Evolutionary conservation across 352 stramenopile genomes (phyloP).

Genomic region (Pythium vanterpoolii): DNA sequence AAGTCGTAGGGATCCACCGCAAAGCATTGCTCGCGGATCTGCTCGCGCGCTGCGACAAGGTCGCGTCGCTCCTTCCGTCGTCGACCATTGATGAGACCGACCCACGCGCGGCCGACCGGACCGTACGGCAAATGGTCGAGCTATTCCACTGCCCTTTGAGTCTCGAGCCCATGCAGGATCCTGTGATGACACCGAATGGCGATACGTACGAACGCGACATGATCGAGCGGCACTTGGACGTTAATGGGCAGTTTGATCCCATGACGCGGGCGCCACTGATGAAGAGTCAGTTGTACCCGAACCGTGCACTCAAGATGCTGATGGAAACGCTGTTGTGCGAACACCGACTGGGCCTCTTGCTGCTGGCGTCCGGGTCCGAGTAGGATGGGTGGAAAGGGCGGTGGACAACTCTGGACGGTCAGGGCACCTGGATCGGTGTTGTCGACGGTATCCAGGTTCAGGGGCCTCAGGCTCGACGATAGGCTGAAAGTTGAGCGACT

Average conservation of each 20-base stretch:
- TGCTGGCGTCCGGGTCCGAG: slow-evolving; percentile 33
- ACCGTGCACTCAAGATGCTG: slow-evolving; percentile 65
- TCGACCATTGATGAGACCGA: background rate
- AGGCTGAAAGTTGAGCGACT: too few species aligned
- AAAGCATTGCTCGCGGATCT: slow-evolving; percentile 48
- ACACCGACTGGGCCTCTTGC: slow-evolving; percentile 49
- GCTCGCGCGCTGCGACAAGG: slow-evolving; percentile 19
- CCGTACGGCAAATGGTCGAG: slow-evolving; percentile 66
- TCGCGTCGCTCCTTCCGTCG: background rate
- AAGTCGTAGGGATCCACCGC: slow-evolving; percentile 44
- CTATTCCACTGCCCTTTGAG: slow-evolving; percentile 70
- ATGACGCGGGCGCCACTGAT: slow-evolving; percentile 54
- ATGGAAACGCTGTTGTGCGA: slow-evolving; percentile 71
- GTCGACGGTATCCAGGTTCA: too few species aligned
- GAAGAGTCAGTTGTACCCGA: slow-evolving; percentile 59
- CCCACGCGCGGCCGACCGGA: slow-evolving; percentile 30
- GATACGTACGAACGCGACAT: slow-evolving; percentile 76
- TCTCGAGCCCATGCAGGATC: slow-evolving; percentile 75
- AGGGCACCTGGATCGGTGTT: too few species aligned
- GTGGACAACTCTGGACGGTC: too few species aligned
- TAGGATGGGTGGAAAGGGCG: too few species aligned
- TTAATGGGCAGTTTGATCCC: slow-evolving; percentile 74
- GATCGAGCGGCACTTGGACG: slow-evolving; percentile 69
- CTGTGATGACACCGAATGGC: slow-evolving; percentile 67
- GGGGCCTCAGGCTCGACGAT: too few species aligned